Evolutionary conservation across 345 rosid species (phyloP), one percentile per base, ranked within the genome.

Genomic region (Tarenaya hassleriana): DNA sequence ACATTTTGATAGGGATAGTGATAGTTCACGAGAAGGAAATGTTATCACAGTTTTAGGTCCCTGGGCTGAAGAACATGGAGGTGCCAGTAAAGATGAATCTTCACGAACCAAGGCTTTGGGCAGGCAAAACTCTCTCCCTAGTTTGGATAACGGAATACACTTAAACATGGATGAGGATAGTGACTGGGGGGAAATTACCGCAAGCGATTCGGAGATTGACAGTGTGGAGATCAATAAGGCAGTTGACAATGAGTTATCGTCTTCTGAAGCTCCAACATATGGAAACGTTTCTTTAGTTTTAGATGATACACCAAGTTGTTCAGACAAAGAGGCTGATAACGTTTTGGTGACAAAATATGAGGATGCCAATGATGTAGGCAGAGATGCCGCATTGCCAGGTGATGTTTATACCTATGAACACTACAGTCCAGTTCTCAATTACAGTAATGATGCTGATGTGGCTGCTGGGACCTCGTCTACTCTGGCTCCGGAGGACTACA

Each of bases 261-360:
- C 52, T 60, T 41, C 57, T 9, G 29, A 60, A 66, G 52, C 41
- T 34, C 47, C 42, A 6, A 1, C 18, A 24, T 66, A 41, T 41
- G 53, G 15, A 29, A 38, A 45, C 38, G 37, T 11, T 37, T 51
- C 64, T 19, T 47, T 32, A n/a, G 16, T 51, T 46, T 33, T 52
- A 5, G 51, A 34, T 66, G 56, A 40, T 59, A 59, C 50, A 58
- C 59, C 60, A 65, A 65, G 55, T 44, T 66, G 10, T 51, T 50
- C 56, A 4, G 65, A 53, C 10, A 47, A 4, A 59, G 24, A 59
- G 34, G 46, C 41, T 21, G 51, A 11, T 7, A 47, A 41, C 58
- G 41, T 41, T 66, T 46, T 34, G 40, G 61, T 66, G n/a, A n/a
- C n/a, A n/a, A n/a, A n/a, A 61, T 63, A 55, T 42, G 47, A 55